Conservation (phyloP, 495 filamentous ascomycete genomes). For the Chaetomium fimeti region DNA sequence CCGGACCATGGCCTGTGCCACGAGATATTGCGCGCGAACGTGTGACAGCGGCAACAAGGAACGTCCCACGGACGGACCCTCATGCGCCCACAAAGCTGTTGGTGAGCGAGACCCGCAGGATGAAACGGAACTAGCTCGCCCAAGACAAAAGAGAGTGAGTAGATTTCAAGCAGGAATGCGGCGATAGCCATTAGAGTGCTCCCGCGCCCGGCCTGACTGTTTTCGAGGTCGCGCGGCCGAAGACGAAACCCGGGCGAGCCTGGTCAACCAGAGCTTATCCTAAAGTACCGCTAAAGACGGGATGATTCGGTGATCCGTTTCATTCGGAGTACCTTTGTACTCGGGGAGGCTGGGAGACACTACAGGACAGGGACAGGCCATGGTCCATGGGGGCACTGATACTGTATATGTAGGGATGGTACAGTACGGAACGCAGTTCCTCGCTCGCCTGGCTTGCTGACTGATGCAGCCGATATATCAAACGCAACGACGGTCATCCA, state of each 20-base stretch:
- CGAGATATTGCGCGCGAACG: not conserved
- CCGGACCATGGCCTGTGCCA: not conserved
- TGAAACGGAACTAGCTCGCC: not conserved
- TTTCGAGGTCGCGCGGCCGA: not conserved
- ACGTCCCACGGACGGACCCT: not conserved
- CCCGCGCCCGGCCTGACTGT: not conserved
- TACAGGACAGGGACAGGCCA: too few species aligned
- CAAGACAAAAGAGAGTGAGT: not conserved
- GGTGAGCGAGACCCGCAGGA: not conserved
- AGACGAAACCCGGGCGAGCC: not conserved
- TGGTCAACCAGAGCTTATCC: not conserved
- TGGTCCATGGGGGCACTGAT: not conserved
- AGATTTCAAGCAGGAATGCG: not conserved
- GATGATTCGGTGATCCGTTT: not conserved
- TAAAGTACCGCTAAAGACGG: not conserved
- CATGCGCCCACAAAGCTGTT: not conserved
- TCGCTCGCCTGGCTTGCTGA: not conserved
- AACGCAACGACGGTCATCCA: not conserved
- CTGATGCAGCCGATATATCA: not conserved
- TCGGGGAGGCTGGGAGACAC: too few species aligned
- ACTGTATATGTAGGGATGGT: not conserved
- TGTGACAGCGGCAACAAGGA: conserved; percentile 1
- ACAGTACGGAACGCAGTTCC: not conserved
- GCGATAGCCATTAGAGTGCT: not conserved
- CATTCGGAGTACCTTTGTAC: not conserved